Conservation (phyloP, 805 yeast species). For the Teunomyces panamensis region DNA sequence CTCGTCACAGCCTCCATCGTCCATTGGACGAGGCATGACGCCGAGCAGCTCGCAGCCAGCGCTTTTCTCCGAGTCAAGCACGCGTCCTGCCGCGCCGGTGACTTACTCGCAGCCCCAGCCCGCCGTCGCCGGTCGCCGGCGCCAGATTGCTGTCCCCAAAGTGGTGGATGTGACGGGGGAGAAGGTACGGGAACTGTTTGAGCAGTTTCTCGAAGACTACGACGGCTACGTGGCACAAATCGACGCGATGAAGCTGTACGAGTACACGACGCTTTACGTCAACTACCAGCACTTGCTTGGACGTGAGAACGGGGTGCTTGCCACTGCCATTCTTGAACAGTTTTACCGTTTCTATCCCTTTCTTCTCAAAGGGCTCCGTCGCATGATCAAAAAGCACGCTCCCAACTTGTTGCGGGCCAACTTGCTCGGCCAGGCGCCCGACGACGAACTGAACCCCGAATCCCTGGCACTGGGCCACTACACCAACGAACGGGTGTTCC, state of each 20-base stretch:
- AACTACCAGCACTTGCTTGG: slow-evolving; percentile 77
- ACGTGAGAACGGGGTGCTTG: slow-evolving; percentile 82
- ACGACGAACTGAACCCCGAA: slow-evolving; percentile 20
- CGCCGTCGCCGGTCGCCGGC: slow-evolving; percentile 44
- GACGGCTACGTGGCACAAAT: slow-evolving; percentile 74
- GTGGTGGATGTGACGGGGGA: slow-evolving; percentile 92
- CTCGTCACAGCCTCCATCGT: slow-evolving; percentile 43
- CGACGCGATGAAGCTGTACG: slow-evolving; percentile 73
- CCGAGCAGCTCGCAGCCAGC: slow-evolving; percentile 26
- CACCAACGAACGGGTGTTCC: slow-evolving; percentile 71
- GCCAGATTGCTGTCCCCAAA: slow-evolving; percentile 70
- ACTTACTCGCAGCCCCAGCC: slow-evolving; percentile 7
- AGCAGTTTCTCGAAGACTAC: slow-evolving; percentile 72
- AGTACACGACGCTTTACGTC: slow-evolving; percentile 73
- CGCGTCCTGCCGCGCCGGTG: slow-evolving; percentile 13
- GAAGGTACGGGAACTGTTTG: slow-evolving; percentile 88
- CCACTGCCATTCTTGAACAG: slow-evolving; percentile 85
- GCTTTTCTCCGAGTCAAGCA: slow-evolving; percentile 25
- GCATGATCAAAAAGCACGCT: slow-evolving; percentile 68
- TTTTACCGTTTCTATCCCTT: slow-evolving; percentile 91
- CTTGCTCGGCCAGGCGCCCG: slow-evolving; percentile 42
- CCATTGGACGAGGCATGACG: slow-evolving; percentile 36
- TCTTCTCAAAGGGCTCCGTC: slow-evolving; percentile 68
- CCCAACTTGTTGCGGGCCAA: slow-evolving; percentile 57
- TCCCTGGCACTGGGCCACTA: slow-evolving; percentile 28